phyloP scores from a whole-genome alignment of 2,329 filamentous ascomycete genomes.

The Fusarium albidum region DNA sequence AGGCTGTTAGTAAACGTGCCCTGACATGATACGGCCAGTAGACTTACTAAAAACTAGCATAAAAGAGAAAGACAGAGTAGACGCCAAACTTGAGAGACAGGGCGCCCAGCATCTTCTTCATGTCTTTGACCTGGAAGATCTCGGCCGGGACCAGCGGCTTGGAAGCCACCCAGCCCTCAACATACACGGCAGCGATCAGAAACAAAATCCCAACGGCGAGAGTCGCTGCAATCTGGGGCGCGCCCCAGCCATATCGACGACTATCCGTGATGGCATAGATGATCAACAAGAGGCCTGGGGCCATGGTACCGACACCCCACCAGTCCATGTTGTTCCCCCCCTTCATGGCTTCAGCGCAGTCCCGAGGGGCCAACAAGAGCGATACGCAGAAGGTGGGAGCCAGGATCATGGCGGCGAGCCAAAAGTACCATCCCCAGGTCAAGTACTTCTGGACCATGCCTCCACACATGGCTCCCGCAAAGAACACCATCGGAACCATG shows the following conservation, averaged over 20 bases:
- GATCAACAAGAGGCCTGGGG: slow-evolving; percentile 68
- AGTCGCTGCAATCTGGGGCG: slow-evolving; percentile 69
- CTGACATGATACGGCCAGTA: neutral
- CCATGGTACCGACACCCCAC: slow-evolving; percentile 61
- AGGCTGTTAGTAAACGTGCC: slow-evolving; percentile 10
- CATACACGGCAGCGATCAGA: slow-evolving; percentile 63
- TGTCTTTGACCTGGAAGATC: slow-evolving; percentile 68
- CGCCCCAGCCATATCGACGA: slow-evolving; percentile 68
- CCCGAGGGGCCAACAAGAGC: slow-evolving; percentile 47
- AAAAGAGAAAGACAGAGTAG: slow-evolving; percentile 69
- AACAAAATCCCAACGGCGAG: slow-evolving; percentile 65
- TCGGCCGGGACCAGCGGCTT: slow-evolving; percentile 70
- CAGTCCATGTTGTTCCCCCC: slow-evolving; percentile 64
- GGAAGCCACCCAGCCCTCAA: slow-evolving; percentile 69
- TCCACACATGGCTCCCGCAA: slow-evolving; percentile 70
- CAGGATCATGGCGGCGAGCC: slow-evolving; percentile 58
- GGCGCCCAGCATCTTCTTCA: slow-evolving; percentile 63
- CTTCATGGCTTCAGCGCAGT: slow-evolving; percentile 44
- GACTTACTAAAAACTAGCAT: slow-evolving; percentile 68
- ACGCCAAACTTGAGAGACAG: slow-evolving; percentile 59
- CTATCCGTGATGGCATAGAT: slow-evolving; percentile 75
- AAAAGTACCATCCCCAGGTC: slow-evolving; percentile 74
- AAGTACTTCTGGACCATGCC: slow-evolving; percentile 67
- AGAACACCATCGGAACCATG: slow-evolving; percentile 63
- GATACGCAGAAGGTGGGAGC: slow-evolving; percentile 58